These are phyloP conservation scores for Xanthoconium separans DNA, from an alignment of 1,284 basidiomycete species.

Conservation along the genomic window DNA sequence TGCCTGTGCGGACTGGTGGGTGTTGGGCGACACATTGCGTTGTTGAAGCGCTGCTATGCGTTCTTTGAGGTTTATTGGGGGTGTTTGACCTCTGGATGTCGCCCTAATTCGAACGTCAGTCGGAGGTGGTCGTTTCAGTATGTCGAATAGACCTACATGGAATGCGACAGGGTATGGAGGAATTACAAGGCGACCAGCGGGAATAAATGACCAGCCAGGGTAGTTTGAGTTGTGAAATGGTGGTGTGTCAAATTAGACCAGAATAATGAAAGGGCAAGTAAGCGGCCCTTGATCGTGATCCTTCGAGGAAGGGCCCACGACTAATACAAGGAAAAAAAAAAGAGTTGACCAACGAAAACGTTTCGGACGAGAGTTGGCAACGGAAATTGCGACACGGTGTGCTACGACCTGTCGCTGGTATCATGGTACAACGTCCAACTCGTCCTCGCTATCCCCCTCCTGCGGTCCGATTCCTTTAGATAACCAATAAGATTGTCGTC, in stretches of 20 bases:
- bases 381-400: neutral
- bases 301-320: constrained; percentile 12
- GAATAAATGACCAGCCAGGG: constrained; percentile 20
- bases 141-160: constrained; percentile 22
- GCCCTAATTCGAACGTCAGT: constrained; percentile 24
- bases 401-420: neutral
- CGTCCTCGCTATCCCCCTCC: constrained; percentile 36
- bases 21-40: constrained; percentile 41
- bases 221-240: constrained; percentile 9
- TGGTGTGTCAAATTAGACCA: constrained; percentile 5
- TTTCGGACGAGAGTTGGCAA: constrained; percentile 2
- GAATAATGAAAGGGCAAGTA: constrained; percentile 8
- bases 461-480: constrained; percentile 27
- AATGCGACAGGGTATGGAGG: neutral
- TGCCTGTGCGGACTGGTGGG: constrained; percentile 34
- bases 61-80: constrained; percentile 65
- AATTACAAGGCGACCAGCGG: constrained; percentile 20
- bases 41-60: constrained; percentile 75
- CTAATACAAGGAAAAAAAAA: neutral
- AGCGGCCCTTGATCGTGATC: constrained; percentile 8
- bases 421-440: constrained; percentile 4
- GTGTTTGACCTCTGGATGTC: constrained; percentile 40
- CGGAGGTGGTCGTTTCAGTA: neutral
- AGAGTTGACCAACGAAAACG: constrained; percentile 3
- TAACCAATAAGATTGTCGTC: constrained; percentile 34